phyloP scores from a whole-genome alignment of 768 basidiomycete species.

The Pulveroboletus sp. region DNA sequence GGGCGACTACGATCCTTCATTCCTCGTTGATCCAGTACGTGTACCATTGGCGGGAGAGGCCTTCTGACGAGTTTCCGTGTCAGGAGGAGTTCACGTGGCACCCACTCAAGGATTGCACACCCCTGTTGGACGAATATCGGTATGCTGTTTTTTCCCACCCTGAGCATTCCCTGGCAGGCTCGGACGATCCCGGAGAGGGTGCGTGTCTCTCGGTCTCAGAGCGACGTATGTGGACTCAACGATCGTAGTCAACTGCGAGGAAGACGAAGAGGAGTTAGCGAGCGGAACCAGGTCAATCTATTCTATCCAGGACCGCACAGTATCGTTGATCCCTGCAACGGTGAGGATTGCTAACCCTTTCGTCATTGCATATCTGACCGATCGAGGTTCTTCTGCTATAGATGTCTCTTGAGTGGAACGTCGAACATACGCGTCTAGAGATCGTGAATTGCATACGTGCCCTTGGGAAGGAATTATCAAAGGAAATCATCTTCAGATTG shows the following conservation, averaged over 20 bases:
- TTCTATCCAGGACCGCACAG: slow-evolving; percentile 17
- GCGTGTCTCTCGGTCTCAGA: not conserved
- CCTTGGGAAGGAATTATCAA: slow-evolving; percentile 42
- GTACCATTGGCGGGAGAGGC: not conserved
- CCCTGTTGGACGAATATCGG: slow-evolving; percentile 60
- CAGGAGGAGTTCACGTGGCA: slow-evolving; percentile 81
- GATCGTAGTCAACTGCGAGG: slow-evolving; percentile 13
- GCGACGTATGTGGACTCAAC: slow-evolving; percentile 1
- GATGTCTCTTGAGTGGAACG: slow-evolving; percentile 29
- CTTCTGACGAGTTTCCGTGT: slow-evolving; percentile 3
- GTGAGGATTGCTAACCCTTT: slow-evolving; percentile 12
- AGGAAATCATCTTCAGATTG: slow-evolving; percentile 37
- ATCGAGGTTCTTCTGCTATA: slow-evolving; percentile 4
- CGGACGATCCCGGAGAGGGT: slow-evolving; percentile 30
- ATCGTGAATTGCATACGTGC: slow-evolving; percentile 42
- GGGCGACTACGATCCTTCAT: slow-evolving; percentile 87
- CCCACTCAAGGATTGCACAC: slow-evolving; percentile 55
- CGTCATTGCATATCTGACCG: not conserved
- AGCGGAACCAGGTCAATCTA: slow-evolving; percentile 19
- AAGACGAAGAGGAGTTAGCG: slow-evolving; percentile 21
- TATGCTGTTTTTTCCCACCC: slow-evolving; percentile 69
- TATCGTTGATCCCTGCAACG: slow-evolving; percentile 25
- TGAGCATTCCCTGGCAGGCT: slow-evolving; percentile 44
- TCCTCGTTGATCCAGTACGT: slow-evolving; percentile 77
- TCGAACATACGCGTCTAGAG: slow-evolving; percentile 29